Evolutionary conservation across 352 stramenopile species (phyloP), one percentile per base, ranked within the genome.

Genomic region (Pythium aquatile): DNA sequence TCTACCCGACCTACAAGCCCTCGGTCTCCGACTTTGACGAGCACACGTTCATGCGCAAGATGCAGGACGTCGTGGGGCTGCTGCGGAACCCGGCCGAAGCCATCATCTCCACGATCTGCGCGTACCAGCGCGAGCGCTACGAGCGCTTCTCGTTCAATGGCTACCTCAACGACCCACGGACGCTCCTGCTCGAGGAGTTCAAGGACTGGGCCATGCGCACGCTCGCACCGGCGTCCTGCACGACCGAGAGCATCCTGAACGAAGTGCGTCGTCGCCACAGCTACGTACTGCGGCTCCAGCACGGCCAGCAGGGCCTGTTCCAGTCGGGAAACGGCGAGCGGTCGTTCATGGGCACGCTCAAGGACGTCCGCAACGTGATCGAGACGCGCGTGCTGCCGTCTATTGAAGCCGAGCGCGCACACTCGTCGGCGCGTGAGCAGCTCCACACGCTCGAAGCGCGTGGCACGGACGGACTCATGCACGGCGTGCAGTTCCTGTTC

Each of bases 31-130:
- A 94, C 61, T 94, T 94, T 66, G 83, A 93, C 67, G 83, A 94
- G 69, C 87, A 94, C 64, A 91, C 85, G 66, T 94, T 91, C 70
- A 75, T 94, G 62, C 83, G 85, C 60, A 94, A 93, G 77, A 94
- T 94, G 83, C 83, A 92, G 70, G 83, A 93, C 71, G 83, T 90
- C 24, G 81, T 91, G 7, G 85, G 85, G 1, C 56, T 94, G 49
- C 72, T 94, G 60, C 76, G 85, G 2, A 93, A 93, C 70, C 83
- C 85, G 0, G 83, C 85, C 0, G 85, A 94, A 58, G 85, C 82
- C 29, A 93, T 94, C 65, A 94, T 94, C 76, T 92, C 83, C 13
- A 87, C 78, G 28, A 94, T 93, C 57, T 94, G 85, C 61, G 85
- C 85, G 1, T 94, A 94, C 61, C 85, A 94, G 64, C 70, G 77